Evolutionary conservation across 2,329 filamentous ascomycete species (phyloP), one percentile per base, ranked within the genome.

Genomic region (Neofusicoccum ribis): DNA sequence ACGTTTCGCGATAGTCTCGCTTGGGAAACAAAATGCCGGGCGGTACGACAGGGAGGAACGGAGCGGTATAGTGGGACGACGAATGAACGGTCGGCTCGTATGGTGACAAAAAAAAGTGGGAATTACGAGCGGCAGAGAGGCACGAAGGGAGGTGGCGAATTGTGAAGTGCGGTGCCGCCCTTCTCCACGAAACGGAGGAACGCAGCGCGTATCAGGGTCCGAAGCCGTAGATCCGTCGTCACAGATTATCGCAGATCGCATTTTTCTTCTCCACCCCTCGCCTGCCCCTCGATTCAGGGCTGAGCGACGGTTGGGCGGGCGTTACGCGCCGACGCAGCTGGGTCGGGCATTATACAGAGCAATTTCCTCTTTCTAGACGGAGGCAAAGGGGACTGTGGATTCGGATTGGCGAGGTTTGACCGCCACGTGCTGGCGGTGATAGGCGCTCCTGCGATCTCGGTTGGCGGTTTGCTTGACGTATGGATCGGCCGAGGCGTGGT

Each of bases 391-490:
- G 34, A 8, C 23, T 31, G 27, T 31, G 27, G 27, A 7, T 31
- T 31, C 27, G 17, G 39, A 15, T 31, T 27, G 52, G 23, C 27
- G 23, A 14, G 14, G 27, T 31, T 27, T n/a, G 41, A 20, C 20
- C 54, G 27, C 39, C 54, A 58, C 39, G 54, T 58, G 54, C 54
- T 31, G 20, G 54, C 34, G 15, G 39, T 44, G 54, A 58, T 58
- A 44, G 39, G 54, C 54, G 39, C 44, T 43, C 54, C 54, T 58
- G 54, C 54, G 52, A 56, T 56, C 52, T 56, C 52, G 52, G 17
- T 56, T 56, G 52, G 36, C 52, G 3, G 15, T 17, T 9, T 14
- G 9, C 37, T 56, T 41, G 52, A 56, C 52, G 12, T 27, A 41
- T 56, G 17, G 52, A 56, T 56, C 52, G 36, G 12, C 51, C 11